Conservation (phyloP, 768 basidiomycete genomes). For the Naganishia vaughanmartiniae region DNA sequence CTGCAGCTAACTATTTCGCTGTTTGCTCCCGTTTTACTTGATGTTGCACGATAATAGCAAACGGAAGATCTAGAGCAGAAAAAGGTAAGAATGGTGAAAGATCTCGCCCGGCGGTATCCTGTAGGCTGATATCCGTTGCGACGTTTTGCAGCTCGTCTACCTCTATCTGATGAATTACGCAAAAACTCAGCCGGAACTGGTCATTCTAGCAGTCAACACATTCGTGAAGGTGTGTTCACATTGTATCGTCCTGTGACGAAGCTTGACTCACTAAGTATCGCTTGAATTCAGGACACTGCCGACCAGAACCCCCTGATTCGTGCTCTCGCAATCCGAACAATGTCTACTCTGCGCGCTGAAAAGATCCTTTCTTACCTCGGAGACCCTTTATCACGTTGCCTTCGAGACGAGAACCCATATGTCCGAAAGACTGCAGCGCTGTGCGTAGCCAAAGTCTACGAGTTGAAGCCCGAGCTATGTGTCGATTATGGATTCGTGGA, state of each 20-base stretch:
- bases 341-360: constrained; percentile 94
- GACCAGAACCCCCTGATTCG: constrained; percentile 95
- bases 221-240: constrained; percentile 65
- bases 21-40: no score
- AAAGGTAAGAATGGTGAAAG: constrained; percentile 56
- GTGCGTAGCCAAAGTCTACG: constrained; percentile 95
- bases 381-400: constrained; percentile 84
- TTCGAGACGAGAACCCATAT: constrained; percentile 95
- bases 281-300: constrained; percentile 70
- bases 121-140: not conserved
- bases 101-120: not conserved
- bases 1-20: no score
- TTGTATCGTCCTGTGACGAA: not conserved
- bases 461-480: constrained; percentile 91
- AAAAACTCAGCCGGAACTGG: constrained; percentile 96
- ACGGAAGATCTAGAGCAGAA: constrained; percentile 99
- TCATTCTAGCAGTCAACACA: constrained; percentile 97
- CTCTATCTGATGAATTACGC: constrained; percentile 99
- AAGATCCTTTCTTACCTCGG: constrained; percentile 99
- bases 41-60: constrained; percentile 58
- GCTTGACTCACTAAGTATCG: not conserved
- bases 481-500: constrained; percentile 91
- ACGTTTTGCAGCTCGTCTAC: constrained; percentile 68
- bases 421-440: constrained; percentile 96
- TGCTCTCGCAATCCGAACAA: constrained; percentile 93